phyloP scores from a whole-genome alignment of 805 yeast species.

The Starmerella etchellsii region DNA sequence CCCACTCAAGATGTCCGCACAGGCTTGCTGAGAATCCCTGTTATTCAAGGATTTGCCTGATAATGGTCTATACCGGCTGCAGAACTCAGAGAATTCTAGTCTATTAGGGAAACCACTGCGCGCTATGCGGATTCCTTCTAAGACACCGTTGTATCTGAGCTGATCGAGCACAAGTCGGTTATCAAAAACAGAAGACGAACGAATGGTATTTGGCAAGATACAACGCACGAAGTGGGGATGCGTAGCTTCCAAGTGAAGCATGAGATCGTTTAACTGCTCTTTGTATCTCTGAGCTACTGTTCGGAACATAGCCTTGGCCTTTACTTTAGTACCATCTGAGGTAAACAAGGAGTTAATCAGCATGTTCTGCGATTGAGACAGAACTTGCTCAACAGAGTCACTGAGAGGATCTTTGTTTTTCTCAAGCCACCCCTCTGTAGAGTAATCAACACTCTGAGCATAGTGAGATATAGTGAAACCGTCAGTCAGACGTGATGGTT shows the following conservation, averaged over 20 bases:
- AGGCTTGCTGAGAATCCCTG: slow-evolving; percentile 46
- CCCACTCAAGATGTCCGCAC: slow-evolving; percentile 54
- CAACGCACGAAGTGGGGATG: slow-evolving; percentile 97
- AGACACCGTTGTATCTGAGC: slow-evolving; percentile 89
- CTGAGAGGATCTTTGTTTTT: slow-evolving; percentile 90
- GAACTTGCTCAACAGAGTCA: slow-evolving; percentile 52
- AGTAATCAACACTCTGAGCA: slow-evolving; percentile 93
- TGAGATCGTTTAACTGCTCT: slow-evolving; percentile 60
- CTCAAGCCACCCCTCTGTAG: slow-evolving; percentile 83
- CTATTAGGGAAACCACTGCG: slow-evolving; percentile 95
- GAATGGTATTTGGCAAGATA: slow-evolving; percentile 74
- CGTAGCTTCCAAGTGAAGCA: slow-evolving; percentile 62
- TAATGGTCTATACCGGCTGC: slow-evolving; percentile 59
- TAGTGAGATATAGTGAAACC: slow-evolving; percentile 84
- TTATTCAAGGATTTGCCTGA: slow-evolving; percentile 33
- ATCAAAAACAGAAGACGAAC: slow-evolving; percentile 58
- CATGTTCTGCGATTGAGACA: slow-evolving; percentile 43
- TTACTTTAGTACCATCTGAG: slow-evolving; percentile 7
- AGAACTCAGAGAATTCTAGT: slow-evolving; percentile 69
- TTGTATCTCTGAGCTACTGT: slow-evolving; percentile 85
- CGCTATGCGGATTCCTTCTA: slow-evolving; percentile 95
- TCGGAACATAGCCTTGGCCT: slow-evolving; percentile 34
- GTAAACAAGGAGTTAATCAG: slow-evolving; percentile 46
- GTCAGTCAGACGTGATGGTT: slow-evolving; percentile 56
- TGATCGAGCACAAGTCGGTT: slow-evolving; percentile 72